Conservation (phyloP, 2,329 filamentous ascomycete genomes). For the Thermochaetoides dissita region DNA sequence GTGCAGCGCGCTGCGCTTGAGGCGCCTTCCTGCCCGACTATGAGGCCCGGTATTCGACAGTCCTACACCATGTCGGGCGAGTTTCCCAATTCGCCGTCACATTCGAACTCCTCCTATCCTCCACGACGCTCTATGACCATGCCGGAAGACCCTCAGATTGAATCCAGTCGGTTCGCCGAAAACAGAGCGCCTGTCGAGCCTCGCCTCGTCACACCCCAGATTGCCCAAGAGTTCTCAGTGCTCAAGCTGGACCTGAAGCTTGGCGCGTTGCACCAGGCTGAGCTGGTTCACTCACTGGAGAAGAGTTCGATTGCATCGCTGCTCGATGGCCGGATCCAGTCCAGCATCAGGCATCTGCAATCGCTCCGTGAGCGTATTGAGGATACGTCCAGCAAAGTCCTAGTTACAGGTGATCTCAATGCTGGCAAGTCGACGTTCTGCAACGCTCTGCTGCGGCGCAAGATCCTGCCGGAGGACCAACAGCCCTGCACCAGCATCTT, state of each 20-base stretch:
- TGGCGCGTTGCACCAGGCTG: constrained; percentile 69
- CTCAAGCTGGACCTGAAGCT: constrained; percentile 90
- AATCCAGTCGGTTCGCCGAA: constrained; percentile 62
- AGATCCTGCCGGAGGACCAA: constrained; percentile 89
- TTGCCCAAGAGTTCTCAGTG: constrained; percentile 90
- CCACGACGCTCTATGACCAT: constrained; percentile 58
- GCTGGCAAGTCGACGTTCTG: constrained; percentile 98
- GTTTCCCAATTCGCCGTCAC: constrained; percentile 10
- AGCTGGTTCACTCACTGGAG: constrained; percentile 87
- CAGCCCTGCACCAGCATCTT: constrained; percentile 98
- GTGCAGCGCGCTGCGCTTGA: constrained; percentile 47
- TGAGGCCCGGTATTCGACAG: constrained; percentile 49
- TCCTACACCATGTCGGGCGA: constrained; percentile 47
- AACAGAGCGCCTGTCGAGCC: constrained; percentile 53
- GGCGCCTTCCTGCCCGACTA: constrained; percentile 30
- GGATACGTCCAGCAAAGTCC: constrained; percentile 90
- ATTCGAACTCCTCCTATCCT: too few species aligned
- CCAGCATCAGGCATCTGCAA: constrained; percentile 81
- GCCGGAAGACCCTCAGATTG: constrained; percentile 45
- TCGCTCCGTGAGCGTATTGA: constrained; percentile 86
- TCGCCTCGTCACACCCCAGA: constrained; percentile 76
- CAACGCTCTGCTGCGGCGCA: constrained; percentile 85
- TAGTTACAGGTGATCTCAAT: constrained; percentile 91
- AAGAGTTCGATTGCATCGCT: constrained; percentile 82
- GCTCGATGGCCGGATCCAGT: constrained; percentile 84